These are phyloP conservation scores for Francoa sonchifolia DNA, from an alignment of 441 rosid genomes.

Conservation along the genomic window DNA sequence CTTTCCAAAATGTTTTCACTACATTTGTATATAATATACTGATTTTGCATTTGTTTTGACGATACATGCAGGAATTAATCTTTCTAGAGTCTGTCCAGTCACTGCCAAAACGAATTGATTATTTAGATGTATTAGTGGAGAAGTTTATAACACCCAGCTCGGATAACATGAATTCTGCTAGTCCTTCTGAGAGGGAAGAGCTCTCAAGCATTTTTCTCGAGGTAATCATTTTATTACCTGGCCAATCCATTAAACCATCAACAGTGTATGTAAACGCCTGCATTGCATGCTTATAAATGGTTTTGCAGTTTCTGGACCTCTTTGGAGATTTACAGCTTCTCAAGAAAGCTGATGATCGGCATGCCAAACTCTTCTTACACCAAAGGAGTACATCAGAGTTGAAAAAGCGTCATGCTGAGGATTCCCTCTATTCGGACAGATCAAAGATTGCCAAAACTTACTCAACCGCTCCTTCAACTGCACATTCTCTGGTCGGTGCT, in stretches of 20 bases:
- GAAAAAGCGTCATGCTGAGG: constrained; percentile 80
- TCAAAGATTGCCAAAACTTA: constrained; percentile 62
- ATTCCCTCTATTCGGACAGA: constrained; percentile 62
- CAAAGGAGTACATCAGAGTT: constrained; percentile 54
- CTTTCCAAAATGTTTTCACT: no score
- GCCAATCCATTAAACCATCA: no score
- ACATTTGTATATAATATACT: no score
- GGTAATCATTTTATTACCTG: constrained; percentile 28
- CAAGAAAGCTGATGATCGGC: constrained; percentile 71
- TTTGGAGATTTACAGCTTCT: constrained; percentile 62
- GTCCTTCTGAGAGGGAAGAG: constrained; percentile 73
- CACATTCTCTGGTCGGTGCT: constrained; percentile 52
- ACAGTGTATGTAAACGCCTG: background rate
- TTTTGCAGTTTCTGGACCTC: constrained; percentile 64
- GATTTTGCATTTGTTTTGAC: background rate
- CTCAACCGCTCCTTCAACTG: constrained; percentile 39
- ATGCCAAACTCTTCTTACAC: constrained; percentile 62
- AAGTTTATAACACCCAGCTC: constrained; percentile 48
- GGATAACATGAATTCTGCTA: constrained; percentile 34
- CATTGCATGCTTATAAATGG: constrained; percentile 11
- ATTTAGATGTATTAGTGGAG: constrained; percentile 57
- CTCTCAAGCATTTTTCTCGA: constrained; percentile 72
- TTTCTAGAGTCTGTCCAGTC: constrained; percentile 65
- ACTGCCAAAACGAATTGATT: constrained; percentile 56
- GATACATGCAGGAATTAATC: constrained; percentile 39